Base-by-base conservation (phyloP, 2,329 filamentous ascomycete species). In the Talaromyces albobiverticillius region DNA sequence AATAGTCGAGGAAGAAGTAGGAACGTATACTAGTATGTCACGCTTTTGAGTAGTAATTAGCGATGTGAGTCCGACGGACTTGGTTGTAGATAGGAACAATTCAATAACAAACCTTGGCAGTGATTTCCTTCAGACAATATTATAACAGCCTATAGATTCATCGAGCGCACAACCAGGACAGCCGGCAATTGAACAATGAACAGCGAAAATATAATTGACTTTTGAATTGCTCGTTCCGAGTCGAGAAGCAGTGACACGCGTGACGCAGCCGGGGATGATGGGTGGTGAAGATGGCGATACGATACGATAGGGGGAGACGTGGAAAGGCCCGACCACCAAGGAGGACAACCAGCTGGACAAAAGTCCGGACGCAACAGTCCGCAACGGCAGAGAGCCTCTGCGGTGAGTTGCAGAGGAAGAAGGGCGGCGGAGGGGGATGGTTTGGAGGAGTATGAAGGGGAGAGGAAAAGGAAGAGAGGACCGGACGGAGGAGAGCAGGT, bases 401-500 rank as follows among this genome's bases (percentile, higher is more conserved):
- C 18, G 26, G 47, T 36, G 40, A 51, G 31, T 34, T 29, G 18
- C 36, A 54, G 51, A 43, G 43, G 49, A 51, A 22, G 25, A 31
- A 47, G 36, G 36, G 36, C 49, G 38, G 14, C 32, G 52, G 36
- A 22, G 43, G 49, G 47, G 49, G 40, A 16, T 46, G 53, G n/a
- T n/a, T n/a, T n/a, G n/a, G n/a, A n/a, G n/a, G n/a, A n/a, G 47
- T 54, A 40, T 16, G 47, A 51, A 34, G 46, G 49, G 29, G 46
- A 55, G 40, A 43, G 48, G 31, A 43, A 36, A 16, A 55, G 41
- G 41, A 46, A 41, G n/a, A 53, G 45, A 40, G 36, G 50, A 54
- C 25, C 36, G 29, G 40, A 42, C 16, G 46, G 32, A 48, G n/a
- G 36, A 48, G 25, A 53, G 20, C n/a, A n/a, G n/a, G n/a, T n/a